Evolutionary conservation across 805 yeast genomes (phyloP).

Genomic region (Naumovozyma dairenensis): DNA sequence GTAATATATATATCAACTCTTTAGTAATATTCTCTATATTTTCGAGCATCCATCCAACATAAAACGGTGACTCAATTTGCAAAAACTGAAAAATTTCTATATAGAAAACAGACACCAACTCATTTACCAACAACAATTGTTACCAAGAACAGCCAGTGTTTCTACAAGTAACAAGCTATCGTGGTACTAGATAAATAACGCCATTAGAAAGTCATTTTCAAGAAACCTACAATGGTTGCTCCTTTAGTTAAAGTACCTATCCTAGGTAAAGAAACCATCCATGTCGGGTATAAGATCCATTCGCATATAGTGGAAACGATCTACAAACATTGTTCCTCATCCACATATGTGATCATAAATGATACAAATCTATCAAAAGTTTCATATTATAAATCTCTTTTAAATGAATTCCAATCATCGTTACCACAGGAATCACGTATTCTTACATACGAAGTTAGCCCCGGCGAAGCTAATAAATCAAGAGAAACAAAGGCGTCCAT

Average conservation of each 20-base stretch:
- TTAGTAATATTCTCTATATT: background rate
- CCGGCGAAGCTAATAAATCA: slow-evolving; percentile 87
- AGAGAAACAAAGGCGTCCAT: slow-evolving; percentile 85
- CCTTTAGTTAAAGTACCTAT: slow-evolving; percentile 50
- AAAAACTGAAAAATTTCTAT: background rate
- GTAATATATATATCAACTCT: background rate
- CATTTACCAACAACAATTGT: no score
- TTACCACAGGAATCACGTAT: slow-evolving; percentile 53
- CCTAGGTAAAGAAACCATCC: slow-evolving; percentile 77
- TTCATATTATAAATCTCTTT: slow-evolving; percentile 46
- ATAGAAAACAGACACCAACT: background rate
- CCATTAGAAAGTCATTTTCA: background rate
- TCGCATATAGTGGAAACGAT: slow-evolving; percentile 64
- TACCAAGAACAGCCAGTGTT: background rate
- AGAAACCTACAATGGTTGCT: slow-evolving; percentile 19
- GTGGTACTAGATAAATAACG: background rate
- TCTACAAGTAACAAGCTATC: background rate
- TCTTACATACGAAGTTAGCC: slow-evolving; percentile 65
- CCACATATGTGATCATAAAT: slow-evolving; percentile 86
- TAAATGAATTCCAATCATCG: slow-evolving; percentile 32
- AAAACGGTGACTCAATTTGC: background rate
- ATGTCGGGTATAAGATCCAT: slow-evolving; percentile 78
- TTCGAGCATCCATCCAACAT: background rate
- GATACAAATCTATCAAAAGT: slow-evolving; percentile 69
- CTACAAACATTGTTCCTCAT: slow-evolving; percentile 54